Base-by-base conservation (phyloP, 2,329 filamentous ascomycete species). In the Ophiostoma sp. region DNA sequence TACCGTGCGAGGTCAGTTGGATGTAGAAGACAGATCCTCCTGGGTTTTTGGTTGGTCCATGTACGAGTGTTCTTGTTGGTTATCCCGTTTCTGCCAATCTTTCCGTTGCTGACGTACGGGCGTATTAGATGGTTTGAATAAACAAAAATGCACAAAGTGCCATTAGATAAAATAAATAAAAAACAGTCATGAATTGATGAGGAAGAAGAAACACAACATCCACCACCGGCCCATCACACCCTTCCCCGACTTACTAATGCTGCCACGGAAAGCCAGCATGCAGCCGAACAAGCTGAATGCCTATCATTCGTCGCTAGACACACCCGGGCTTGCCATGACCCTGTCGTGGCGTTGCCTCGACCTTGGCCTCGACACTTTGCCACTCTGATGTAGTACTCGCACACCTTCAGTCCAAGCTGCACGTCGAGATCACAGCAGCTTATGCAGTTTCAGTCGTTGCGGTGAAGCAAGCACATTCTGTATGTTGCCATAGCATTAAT, bases 381-480 rank as follows among this genome's bases (percentile, higher is more conserved):
- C 52, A 57, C 52, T 57, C 10, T 33, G 27, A 62, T 62, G 57
- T 62, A 33, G 57, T 20, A 62, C 57, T 15, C 57, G 57, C 27
- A 62, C 57, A 62, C 57, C 57, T 62, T 62, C 13, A 62, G 11
- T 17, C 33, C 57, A 62, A 62, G 57, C 57, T 62, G 57, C 57
- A 62, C 27, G 13, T 62, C 57, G 27, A 20, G 57, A 62, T 17
- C 57, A 62, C 27, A 33, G 57, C 48, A 27, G 44, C 20, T 23
- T 41, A 68, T 41, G 52, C 66, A 67, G 52, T 36, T 15, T 66
- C 57, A 33, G 57, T 33, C 4, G 57, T 62, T 62, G 57, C 57
- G 57, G 57, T 62, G 57, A 62, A 13, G 27, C 68, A 36, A 33
- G 17, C 44, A 48, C 44, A n/a, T n/a, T 48, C 44, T 20, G 17